Conservation (phyloP, 2,329 filamentous ascomycete species). For the Colletotrichum sansevieriae region DNA sequence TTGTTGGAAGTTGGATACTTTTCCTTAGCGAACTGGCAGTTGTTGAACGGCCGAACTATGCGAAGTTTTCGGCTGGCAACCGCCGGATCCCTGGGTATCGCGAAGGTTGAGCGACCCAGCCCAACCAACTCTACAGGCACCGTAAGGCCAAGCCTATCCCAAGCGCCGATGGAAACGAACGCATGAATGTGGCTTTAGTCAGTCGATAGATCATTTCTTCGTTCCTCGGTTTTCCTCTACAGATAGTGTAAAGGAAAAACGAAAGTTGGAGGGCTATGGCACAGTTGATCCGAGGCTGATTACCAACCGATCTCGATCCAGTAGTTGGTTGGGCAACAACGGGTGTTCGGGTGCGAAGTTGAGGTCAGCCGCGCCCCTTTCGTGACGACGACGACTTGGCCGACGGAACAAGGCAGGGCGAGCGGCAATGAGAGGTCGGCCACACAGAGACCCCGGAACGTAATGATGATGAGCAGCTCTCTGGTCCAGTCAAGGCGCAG, state of each 20-base stretch:
- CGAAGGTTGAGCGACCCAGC: slow-evolving; percentile 10
- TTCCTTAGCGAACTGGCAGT: not conserved
- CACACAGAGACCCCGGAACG: slow-evolving; percentile 12
- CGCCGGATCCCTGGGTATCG: slow-evolving; percentile 12
- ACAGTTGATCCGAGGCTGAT: not conserved
- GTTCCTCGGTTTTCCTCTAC: slow-evolving; percentile 3
- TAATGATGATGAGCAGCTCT: slow-evolving; percentile 27
- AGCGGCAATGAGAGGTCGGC: slow-evolving; percentile 11
- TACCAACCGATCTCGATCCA: slow-evolving; percentile 30
- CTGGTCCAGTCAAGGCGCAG: slow-evolving; percentile 39
- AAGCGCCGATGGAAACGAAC: slow-evolving; percentile 1
- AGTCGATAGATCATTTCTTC: slow-evolving; percentile 22
- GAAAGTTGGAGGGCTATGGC: not conserved
- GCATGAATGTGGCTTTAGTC: slow-evolving; percentile 38
- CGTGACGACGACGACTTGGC: slow-evolving; percentile 7
- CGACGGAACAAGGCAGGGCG: slow-evolving; percentile 22
- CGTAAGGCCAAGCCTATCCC: slow-evolving; percentile 3
- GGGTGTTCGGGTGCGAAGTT: slow-evolving; percentile 31
- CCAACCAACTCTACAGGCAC: slow-evolving; percentile 1
- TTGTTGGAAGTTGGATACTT: slow-evolving; percentile 37
- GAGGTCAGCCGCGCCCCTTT: slow-evolving; percentile 34
- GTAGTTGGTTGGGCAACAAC: slow-evolving; percentile 34
- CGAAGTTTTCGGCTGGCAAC: slow-evolving; percentile 3
- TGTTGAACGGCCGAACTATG: slow-evolving; percentile 5
- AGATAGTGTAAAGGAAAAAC: not conserved